Evolutionary conservation across 257 asterid species (phyloP).

Genomic region (Solanum appendiculatum): DNA sequence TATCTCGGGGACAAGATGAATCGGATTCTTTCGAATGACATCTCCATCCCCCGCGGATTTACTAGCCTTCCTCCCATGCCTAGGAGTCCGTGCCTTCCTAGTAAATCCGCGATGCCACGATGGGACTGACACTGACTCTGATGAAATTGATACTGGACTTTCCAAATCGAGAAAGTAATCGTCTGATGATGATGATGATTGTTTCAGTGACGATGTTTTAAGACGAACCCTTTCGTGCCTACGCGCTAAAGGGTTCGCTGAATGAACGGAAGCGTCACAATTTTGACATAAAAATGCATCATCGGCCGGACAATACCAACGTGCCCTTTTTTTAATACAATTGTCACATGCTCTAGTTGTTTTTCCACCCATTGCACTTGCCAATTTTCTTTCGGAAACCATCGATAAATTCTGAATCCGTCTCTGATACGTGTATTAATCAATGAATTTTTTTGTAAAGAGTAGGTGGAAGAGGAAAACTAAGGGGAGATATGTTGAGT

Average conservation of each 20-base stretch:
- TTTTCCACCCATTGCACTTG: slow-evolving; percentile 52
- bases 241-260: slow-evolving; percentile 66
- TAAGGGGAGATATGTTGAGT: not conserved
- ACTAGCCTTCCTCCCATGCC: slow-evolving; percentile 14
- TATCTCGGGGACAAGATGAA: slow-evolving; percentile 51
- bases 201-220: slow-evolving; percentile 23
- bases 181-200: not conserved
- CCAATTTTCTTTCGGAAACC: slow-evolving; percentile 35
- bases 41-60: not conserved
- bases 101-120: slow-evolving; percentile 66
- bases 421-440: no score
- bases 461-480: not conserved
- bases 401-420: slow-evolving; percentile 1
- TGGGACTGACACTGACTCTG: slow-evolving; percentile 4
- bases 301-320: slow-evolving; percentile 77
- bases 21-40: slow-evolving; percentile 3
- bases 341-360: slow-evolving; percentile 69
- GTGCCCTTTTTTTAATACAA: slow-evolving; percentile 50
- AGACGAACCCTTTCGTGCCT: slow-evolving; percentile 77
- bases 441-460: no score
- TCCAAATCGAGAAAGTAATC: not conserved
- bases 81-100: slow-evolving; percentile 57
- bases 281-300: slow-evolving; percentile 78
- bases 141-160: not conserved
- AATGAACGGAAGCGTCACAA: slow-evolving; percentile 68